phyloP scores from a whole-genome alignment of 257 asterid species.

The Solanum neorickii region DNA sequence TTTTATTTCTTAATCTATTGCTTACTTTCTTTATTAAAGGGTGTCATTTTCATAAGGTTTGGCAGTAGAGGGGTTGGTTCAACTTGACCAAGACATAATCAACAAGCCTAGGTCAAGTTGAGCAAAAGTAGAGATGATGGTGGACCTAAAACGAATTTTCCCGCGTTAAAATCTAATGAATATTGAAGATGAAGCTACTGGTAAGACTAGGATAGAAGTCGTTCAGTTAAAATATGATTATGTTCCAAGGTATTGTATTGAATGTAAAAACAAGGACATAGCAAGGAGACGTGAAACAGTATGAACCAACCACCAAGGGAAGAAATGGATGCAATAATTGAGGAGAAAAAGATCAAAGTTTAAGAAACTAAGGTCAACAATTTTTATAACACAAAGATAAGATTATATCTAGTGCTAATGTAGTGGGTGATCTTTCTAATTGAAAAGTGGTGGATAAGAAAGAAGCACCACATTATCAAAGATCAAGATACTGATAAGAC shows the following conservation, averaged over 20 bases:
- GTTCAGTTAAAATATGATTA: not conserved
- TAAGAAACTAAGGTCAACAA: not conserved
- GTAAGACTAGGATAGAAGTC: not conserved
- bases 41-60: not conserved
- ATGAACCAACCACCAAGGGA: not conserved
- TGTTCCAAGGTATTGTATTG: not conserved
- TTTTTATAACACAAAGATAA: not conserved
- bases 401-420: not conserved
- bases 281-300: not conserved
- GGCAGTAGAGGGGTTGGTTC: not conserved
- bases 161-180: not conserved
- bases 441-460: not conserved
- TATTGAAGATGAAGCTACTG: not conserved
- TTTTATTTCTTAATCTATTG: not conserved
- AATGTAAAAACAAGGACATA: not conserved
- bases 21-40: not conserved
- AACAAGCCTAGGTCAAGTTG: not conserved
- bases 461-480: not conserved
- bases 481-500: not conserved
- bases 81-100: not conserved
- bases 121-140: not conserved
- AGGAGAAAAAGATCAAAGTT: not conserved
- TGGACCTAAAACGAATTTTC: not conserved
- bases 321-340: not conserved
- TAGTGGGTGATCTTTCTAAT: not conserved